These are phyloP conservation scores for Candida maesae DNA, from an alignment of 805 yeast species.

Conservation along the genomic window DNA sequence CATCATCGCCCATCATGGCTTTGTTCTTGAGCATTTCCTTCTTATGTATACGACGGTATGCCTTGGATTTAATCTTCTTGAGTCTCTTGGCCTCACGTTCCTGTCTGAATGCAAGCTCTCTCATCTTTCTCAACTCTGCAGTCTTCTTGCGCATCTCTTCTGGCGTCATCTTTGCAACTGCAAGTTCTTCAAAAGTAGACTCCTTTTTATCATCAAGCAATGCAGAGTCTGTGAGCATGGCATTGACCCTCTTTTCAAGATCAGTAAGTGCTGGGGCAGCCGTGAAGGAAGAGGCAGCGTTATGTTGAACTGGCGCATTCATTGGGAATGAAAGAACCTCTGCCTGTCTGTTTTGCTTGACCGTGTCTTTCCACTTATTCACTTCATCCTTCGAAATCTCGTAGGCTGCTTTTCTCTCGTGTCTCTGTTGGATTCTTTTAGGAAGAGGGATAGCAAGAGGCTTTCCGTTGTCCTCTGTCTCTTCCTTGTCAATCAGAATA, in stretches of 20 bases:
- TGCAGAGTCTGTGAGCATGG: constrained; percentile 59
- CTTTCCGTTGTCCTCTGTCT: constrained; percentile 34
- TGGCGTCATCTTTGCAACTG: constrained; percentile 72
- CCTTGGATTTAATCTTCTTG: constrained; percentile 91
- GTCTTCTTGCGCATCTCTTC: constrained; percentile 78
- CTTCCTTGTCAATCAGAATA: constrained; percentile 37
- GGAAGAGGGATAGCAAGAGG: constrained; percentile 82
- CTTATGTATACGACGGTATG: constrained; percentile 81
- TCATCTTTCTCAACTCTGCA: constrained; percentile 81
- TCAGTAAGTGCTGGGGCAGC: constrained; percentile 44
- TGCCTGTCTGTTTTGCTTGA: constrained; percentile 73
- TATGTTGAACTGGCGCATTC: constrained; percentile 41
- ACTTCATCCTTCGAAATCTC: constrained; percentile 85
- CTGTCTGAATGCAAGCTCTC: constrained; percentile 95
- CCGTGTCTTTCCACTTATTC: constrained; percentile 82
- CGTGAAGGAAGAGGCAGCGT: constrained; percentile 53
- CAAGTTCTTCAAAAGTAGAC: constrained; percentile 83
- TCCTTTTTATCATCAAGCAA: constrained; percentile 69
- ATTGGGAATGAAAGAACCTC: constrained; percentile 81
- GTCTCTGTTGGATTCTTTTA: constrained; percentile 75
- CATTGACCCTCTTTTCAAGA: constrained; percentile 62
- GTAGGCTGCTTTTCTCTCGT: constrained; percentile 87
- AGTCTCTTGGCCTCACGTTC: constrained; percentile 87
- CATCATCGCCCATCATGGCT: constrained; percentile 61
- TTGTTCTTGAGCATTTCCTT: constrained; percentile 72